Base-by-base conservation (phyloP, 1,284 basidiomycete species). In the Lentinula novae-zelandiae region DNA sequence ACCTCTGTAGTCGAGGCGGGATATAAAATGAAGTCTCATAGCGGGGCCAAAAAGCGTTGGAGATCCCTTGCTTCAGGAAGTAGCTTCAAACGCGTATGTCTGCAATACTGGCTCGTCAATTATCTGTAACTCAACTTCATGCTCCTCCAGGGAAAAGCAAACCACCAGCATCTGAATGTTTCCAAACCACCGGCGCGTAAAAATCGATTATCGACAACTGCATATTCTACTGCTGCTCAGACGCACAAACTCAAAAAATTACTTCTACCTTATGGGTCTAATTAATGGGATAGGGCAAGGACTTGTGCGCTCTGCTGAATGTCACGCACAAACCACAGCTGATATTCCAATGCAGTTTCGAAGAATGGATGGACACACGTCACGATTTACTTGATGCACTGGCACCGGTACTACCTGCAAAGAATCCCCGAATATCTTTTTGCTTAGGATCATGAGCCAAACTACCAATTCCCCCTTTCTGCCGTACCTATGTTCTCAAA, bases 11-110 rank as follows among this genome's bases (percentile, higher is more conserved):
- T 67, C 51, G 74, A 77, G 61, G 82, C 82, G 57, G 76, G 75
- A 15, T 85, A 85, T 57, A 92, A 92, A 74, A 75, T 92, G 66
- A 92, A 92, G 72, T 83, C 86, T 0, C 89, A 92, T 71, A 85
- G 82, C 3, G 90, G 90, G 9, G 82, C 90, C n/a, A 92, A 91
- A 77, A 92, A 92, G 73, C 76, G 90, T 65, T 92, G 89, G 89
- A 78, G 82, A 63, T 85, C 87, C 1, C 74, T 92, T 42, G 80
- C 82, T 15, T 85, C 82, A 27, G 85, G 88, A 36, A 69, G 62
- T 50, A 70, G 77, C n/a, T 92, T 92, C 77, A 92, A 92, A 78
- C 87, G 90, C 63, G 90, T 92, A 67, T 54, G 85, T 74, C 8
- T 20, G 64, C 54, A 27, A 27, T 53, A 40, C 31, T 36, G 6